Percentiles rank a stretch among this genome's conserved stretches.
Conservation (phyloP, 2,329 filamentous ascomycete species). For the Juglanconis juglandina region DNA sequence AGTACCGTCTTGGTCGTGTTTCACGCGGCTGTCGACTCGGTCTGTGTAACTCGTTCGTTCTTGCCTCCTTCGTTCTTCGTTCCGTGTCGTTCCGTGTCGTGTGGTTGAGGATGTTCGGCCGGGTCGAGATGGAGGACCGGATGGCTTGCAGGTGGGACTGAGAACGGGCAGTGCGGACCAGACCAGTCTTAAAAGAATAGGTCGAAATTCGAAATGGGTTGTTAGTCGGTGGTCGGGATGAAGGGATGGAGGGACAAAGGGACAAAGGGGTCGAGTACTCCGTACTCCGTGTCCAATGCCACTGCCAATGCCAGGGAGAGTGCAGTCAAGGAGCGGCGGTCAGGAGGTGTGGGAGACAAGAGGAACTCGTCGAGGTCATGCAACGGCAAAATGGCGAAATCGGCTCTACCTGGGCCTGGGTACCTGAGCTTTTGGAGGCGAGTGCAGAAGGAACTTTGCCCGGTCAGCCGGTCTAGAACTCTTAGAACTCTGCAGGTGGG, state of each 20-base stretch:
- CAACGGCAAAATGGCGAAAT: slow-evolving; percentile 19
- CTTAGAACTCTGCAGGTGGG: too few species aligned
- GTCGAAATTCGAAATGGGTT: not conserved
- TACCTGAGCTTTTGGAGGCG: too few species aligned
- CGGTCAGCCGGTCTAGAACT: too few species aligned
- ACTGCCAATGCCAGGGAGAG: not conserved
- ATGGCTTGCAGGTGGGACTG: not conserved
- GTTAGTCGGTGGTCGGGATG: slow-evolving; percentile 1
- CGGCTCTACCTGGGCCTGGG: not conserved
- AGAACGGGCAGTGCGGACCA: too few species aligned
- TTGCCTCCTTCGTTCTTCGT: too few species aligned
- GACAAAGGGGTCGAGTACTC: not conserved
- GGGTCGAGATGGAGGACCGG: not conserved
- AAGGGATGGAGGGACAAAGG: not conserved
- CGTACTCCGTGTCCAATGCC: too few species aligned
- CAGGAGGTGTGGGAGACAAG: not conserved
- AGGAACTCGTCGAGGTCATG: slow-evolving; percentile 5
- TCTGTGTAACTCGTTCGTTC: too few species aligned
- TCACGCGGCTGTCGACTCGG: too few species aligned
- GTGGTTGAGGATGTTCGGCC: not conserved
- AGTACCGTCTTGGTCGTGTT: too few species aligned
- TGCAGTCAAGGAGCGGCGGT: not conserved
- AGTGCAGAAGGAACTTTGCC: not conserved
- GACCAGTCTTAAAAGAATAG: not conserved
- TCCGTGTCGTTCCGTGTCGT: too few species aligned